Evolutionary conservation across 495 filamentous ascomycete species (phyloP), one percentile per base, ranked within the genome.

Genomic region (Tuber melanosporum): DNA sequence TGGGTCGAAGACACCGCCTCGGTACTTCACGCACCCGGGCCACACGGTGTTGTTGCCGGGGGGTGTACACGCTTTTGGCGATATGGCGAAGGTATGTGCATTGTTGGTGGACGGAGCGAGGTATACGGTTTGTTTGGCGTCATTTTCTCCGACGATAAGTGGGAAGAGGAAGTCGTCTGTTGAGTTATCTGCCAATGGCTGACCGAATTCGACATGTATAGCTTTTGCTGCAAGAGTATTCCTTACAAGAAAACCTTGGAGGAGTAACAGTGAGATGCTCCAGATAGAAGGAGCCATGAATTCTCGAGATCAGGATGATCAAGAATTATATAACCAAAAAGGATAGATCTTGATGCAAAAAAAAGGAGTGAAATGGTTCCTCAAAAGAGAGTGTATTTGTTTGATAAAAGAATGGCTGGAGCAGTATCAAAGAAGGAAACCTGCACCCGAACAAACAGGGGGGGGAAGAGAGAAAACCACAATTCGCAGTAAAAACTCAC

Each of bases 151-250:
- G 20, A 82, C 42, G 0, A 72, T 62, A 32, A 82, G 15, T 9
- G 80, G 80, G 39, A 82, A 44, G 19, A 79, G 76, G 43, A 76
- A 82, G 26, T 76, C 66, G 43, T 82, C 80, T 39, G 76, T 82
- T 62, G 80, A 82, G 76, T 77, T 76, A n/a, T 49, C 46, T 9
- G 74, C 73, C 42, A 66, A 45, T 41, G 76, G 26, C 17, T 73
- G 75, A 9, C 73, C 46, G 36, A 82, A 79, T 49, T 46, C 44
- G 19, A 82, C 74, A 32, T 75, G 78, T 75, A 82, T 71, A 8
- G 76, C 69, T 22, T 62, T 49, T n/a, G 57, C 73, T 2, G 71
- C 57, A 66, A 66, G 57, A 36, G 26, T 7, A 26, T 6, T 66
- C 57, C 32, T 66, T 15, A 66, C 26, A 36, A 66, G 57, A 14